These are phyloP conservation scores for Yamadazyma membranifaciens DNA, from an alignment of 1,139 yeast species.

Conservation along the genomic window DNA sequence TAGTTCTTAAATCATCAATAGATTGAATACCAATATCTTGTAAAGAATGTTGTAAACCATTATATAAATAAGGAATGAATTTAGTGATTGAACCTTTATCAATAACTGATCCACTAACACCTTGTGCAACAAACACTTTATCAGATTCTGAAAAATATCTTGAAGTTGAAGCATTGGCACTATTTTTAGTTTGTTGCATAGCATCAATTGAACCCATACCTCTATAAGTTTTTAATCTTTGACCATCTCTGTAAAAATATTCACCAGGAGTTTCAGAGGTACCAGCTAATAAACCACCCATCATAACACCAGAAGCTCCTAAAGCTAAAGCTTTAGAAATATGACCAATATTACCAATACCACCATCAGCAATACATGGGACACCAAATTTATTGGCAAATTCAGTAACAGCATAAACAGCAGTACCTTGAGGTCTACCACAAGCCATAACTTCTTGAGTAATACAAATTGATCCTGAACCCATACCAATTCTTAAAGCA, in stretches of 20 bases:
- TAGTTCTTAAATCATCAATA: slow-evolving; percentile 58
- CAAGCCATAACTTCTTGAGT: slow-evolving; percentile 99
- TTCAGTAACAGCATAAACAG: slow-evolving; percentile 84
- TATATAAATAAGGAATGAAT: slow-evolving; percentile 89
- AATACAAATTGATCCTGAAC: slow-evolving; percentile 97
- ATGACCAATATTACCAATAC: slow-evolving; percentile 98
- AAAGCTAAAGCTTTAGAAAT: slow-evolving; percentile 94
- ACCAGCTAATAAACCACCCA: slow-evolving; percentile 99
- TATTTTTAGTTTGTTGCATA: slow-evolving; percentile 86
- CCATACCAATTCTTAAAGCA: slow-evolving; percentile 99
- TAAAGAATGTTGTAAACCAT: slow-evolving; percentile 97
- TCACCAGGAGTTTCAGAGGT: slow-evolving; percentile 98
- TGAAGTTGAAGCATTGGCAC: slow-evolving; percentile 96
- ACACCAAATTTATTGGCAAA: slow-evolving; percentile 88
- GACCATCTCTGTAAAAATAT: slow-evolving; percentile 96
- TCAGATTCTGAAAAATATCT: slow-evolving; percentile 97
- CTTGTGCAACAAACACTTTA: slow-evolving; percentile 96
- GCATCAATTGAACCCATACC: slow-evolving; percentile 99
- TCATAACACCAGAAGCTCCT: slow-evolving; percentile 98
- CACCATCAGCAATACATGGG: slow-evolving; percentile 99
- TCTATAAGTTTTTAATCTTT: slow-evolving; percentile 95
- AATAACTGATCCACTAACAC: slow-evolving; percentile 95
- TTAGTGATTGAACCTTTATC: slow-evolving; percentile 95
- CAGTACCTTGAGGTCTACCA: slow-evolving; percentile 99
- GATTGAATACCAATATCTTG: slow-evolving; percentile 94